Evolutionary conservation across 495 filamentous ascomycete genomes (phyloP), one percentile per base, ranked within the genome.

Genomic region (Penicillium steckii): DNA sequence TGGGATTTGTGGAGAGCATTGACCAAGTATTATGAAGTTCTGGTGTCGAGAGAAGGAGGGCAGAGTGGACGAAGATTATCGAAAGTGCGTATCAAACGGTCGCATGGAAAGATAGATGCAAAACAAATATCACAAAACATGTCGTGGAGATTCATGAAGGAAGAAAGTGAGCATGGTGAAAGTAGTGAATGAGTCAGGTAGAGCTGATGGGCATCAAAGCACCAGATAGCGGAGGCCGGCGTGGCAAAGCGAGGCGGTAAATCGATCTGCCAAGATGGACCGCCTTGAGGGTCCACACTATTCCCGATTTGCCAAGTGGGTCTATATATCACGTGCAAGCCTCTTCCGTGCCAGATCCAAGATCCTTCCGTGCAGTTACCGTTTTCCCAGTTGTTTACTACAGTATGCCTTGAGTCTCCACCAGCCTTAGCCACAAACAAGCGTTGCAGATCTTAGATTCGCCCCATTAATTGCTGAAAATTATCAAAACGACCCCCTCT

Each of bases 1-100:
- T 27, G 25, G 61, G 51, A 17, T 50, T 47, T 7, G 43, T 48
- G 26, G 48, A 23, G 45, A 44, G 33, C 59, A 66, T 62, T 55
- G 64, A 55, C 50, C 22, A 26, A 15, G 41, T 44, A 13, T 12
- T 26, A 45, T 27, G 8, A 29, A 17, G 24, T 18, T 12, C 18
- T 43, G 9, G 23, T 23, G 29, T 27, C 19, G 24, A 29, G 24
- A 24, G 18, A 25, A 30, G 19, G n/a, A 45, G n/a, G 27, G 29
- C 10, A 26, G 23, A 8, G 9, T 24, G 25, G 7, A 27, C 1
- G 8, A 9, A 45, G 13, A 24, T 37, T 8, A 37, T n/a, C n/a
- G n/a, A 37, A n/a, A 0, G 33, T 18, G 18, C 7, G 13, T 2
- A 7, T 13, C 13, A 17, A 37, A 15, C 5, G n/a, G n/a, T 5